A percentile compares a stretch with the other conserved stretches of the same genome.
phyloP scores from a whole-genome alignment of 495 filamentous ascomycete species.

The Trichoderma erinaceum region DNA sequence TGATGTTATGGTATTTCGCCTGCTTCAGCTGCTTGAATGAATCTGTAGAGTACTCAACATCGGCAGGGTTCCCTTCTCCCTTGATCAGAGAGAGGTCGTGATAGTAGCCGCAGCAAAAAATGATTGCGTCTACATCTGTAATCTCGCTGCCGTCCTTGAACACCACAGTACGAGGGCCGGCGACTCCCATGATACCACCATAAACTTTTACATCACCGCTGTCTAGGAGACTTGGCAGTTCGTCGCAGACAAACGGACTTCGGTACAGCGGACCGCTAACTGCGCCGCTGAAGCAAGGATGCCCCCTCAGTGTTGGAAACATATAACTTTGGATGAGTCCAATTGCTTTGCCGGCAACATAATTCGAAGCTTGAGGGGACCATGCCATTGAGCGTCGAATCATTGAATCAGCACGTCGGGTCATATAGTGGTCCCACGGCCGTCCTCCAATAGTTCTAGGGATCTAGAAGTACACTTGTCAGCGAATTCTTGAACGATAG shows the following conservation, averaged over 20 bases:
- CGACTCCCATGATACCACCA: slow-evolving; percentile 21
- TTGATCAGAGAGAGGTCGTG: slow-evolving; percentile 20
- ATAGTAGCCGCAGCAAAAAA: slow-evolving; percentile 30
- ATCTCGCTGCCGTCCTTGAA: slow-evolving; percentile 28
- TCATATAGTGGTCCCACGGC: slow-evolving; percentile 8
- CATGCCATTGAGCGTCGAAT: neutral
- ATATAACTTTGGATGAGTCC: slow-evolving; percentile 13
- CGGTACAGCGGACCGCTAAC: slow-evolving; percentile 12
- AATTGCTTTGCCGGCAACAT: slow-evolving; percentile 13
- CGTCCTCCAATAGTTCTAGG: neutral
- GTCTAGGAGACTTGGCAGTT: neutral
- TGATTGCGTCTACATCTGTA: slow-evolving; percentile 27
- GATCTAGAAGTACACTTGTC: neutral
- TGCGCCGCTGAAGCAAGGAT: slow-evolving; percentile 18
- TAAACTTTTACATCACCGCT: slow-evolving; percentile 18
- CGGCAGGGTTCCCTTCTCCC: slow-evolving; percentile 1
- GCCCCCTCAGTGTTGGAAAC: slow-evolving; percentile 14
- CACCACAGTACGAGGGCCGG: slow-evolving; percentile 26
- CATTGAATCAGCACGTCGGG: neutral
- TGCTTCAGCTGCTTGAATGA: neutral
- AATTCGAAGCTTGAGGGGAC: neutral
- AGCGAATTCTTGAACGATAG: neutral
- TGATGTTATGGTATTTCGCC: slow-evolving; percentile 19
- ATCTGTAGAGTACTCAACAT: neutral
- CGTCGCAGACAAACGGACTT: slow-evolving; percentile 12